A percentile compares a stretch with the other conserved stretches of the same genome.
Evolutionary conservation across 2,329 filamentous ascomycete genomes (phyloP).

Genomic region (Aspergillus fumigatus): DNA sequence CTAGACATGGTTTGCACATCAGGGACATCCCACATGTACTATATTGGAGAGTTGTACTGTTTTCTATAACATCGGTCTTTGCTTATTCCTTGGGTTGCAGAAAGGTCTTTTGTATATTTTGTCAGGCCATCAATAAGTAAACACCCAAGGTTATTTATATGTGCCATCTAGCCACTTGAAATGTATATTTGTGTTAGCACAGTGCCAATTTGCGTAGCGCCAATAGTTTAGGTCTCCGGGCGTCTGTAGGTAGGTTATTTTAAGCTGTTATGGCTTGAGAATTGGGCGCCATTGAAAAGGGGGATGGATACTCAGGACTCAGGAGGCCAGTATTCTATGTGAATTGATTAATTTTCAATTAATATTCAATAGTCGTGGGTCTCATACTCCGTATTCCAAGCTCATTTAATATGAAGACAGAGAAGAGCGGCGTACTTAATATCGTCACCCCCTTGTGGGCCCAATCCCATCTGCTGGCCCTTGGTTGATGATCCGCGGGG

Average conservation of each 20-base stretch:
- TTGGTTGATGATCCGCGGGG: slow-evolving; percentile 17
- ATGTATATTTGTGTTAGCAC: not conserved
- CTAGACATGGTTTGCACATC: not conserved
- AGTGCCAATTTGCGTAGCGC: not conserved
- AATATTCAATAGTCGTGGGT: not conserved
- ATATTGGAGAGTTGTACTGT: not conserved
- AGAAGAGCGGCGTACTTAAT: not conserved
- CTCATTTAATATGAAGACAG: not conserved
- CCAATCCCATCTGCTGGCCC: slow-evolving; percentile 1
- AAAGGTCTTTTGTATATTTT: not conserved
- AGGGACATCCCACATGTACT: not conserved
- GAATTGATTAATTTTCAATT: not conserved
- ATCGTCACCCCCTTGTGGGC: not conserved
- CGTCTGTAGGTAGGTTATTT: not conserved
- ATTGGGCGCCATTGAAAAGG: not conserved
- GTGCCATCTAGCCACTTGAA: not conserved
- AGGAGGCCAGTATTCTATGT: not conserved
- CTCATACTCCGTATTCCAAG: not conserved
- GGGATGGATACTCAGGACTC: not conserved
- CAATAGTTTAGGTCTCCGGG: not conserved
- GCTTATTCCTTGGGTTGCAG: not conserved
- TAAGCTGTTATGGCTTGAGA: not conserved
- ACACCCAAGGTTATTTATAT: not conserved
- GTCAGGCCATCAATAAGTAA: not conserved
- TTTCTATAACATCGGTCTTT: not conserved